These are phyloP conservation scores for Pharnaceum exiguum DNA, from an alignment of 148 eudicot genomes.

Conservation along the genomic window DNA sequence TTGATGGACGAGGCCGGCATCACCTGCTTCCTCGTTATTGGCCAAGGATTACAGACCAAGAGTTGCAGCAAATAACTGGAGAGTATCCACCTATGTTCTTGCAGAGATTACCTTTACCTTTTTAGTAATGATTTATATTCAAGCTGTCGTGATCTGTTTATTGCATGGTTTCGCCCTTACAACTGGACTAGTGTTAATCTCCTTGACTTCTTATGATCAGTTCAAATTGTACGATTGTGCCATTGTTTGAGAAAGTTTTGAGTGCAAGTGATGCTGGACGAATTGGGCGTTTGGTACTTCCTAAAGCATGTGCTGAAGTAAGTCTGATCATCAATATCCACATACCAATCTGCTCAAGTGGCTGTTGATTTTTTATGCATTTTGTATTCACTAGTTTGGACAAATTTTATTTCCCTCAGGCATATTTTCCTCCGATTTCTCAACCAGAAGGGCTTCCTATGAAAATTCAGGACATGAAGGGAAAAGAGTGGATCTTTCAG, in stretches of 20 bases:
- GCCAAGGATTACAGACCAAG: conserved; percentile 98
- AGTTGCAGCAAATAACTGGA: conserved; percentile 94
- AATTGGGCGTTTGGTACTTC: conserved; percentile 97
- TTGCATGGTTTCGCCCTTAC: conserved; percentile 4
- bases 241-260: conserved; percentile 91
- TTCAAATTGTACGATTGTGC: conserved; percentile 83
- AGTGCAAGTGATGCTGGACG: conserved; percentile 99
- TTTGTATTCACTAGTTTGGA: conserved; percentile 4
- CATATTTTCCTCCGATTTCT: conserved; percentile 94
- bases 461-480: conserved; percentile 92
- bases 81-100: conserved; percentile 71
- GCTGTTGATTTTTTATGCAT: not conserved
- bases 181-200: conserved; percentile 13
- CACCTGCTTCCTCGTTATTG: conserved; percentile 98
- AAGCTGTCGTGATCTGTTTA: not conserved
- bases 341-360: not conserved
- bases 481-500: conserved; percentile 96
- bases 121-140: not conserved
- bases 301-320: conserved; percentile 99
- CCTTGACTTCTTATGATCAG: conserved; percentile 51
- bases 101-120: not conserved
- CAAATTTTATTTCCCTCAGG: conserved; percentile 43
- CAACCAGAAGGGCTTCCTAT: conserved; percentile 97
- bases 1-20: conserved; percentile 82
- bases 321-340: conserved; percentile 24